These are phyloP conservation scores for Sugiyamaella floridensis DNA, from an alignment of 805 yeast species.

Conservation along the genomic window DNA sequence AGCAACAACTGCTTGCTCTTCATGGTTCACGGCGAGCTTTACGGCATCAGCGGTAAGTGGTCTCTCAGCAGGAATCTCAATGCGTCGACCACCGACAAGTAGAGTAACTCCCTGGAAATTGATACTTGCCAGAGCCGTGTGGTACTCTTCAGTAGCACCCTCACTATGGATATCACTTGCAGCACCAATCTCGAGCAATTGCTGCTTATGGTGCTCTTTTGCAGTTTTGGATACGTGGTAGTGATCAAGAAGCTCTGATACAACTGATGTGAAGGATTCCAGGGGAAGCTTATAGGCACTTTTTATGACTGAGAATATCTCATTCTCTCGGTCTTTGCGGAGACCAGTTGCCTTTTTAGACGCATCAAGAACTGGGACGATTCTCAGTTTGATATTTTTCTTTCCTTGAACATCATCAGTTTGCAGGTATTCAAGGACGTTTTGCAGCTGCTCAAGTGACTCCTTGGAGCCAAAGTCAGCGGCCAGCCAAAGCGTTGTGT, in stretches of 20 bases:
- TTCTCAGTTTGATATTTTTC: constrained; percentile 5
- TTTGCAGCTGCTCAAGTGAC: constrained; percentile 40
- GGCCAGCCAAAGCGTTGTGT: constrained; percentile 43
- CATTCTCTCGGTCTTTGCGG: background rate
- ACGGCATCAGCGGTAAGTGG: constrained; percentile 10
- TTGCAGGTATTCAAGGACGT: constrained; percentile 27
- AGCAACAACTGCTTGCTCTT: constrained; percentile 9
- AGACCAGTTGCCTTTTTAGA: background rate
- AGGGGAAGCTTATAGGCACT: background rate
- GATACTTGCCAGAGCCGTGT: background rate
- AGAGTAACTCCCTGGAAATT: background rate
- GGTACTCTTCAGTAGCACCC: background rate
- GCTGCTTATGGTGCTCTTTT: background rate
- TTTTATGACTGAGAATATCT: background rate
- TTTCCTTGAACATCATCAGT: background rate
- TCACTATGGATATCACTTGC: background rate
- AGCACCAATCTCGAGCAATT: background rate
- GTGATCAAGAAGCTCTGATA: background rate
- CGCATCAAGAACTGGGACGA: constrained; percentile 8
- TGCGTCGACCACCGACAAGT: constrained; percentile 11
- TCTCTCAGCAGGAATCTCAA: constrained; percentile 3
- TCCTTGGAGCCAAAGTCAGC: constrained; percentile 45
- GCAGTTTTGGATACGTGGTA: background rate
- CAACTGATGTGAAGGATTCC: background rate
- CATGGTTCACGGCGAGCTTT: constrained; percentile 23